A percentile compares a stretch with the other conserved stretches of the same genome.
These are phyloP conservation scores for Geosmithia putterillii DNA, from an alignment of 2,329 filamentous ascomycete genomes.

Conservation along the genomic window DNA sequence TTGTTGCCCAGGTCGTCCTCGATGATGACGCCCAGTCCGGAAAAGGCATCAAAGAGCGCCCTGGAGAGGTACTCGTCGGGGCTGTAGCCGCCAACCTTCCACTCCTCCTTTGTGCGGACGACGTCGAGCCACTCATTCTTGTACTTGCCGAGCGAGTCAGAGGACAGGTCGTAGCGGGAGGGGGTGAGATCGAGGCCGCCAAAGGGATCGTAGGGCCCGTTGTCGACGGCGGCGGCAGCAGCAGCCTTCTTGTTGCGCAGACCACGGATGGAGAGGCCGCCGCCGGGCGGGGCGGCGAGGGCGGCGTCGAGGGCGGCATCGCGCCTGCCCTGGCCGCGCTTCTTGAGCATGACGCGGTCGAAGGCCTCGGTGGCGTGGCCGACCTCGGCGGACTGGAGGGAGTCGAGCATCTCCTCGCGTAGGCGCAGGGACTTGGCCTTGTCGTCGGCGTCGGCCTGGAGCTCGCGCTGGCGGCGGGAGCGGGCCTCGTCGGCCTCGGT, in stretches of 20 bases:
- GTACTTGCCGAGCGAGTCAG: slow-evolving; percentile 47
- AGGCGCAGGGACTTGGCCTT: slow-evolving; percentile 49
- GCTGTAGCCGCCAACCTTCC: slow-evolving; percentile 72
- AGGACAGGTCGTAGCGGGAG: slow-evolving; percentile 52
- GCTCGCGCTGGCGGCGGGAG: slow-evolving; percentile 44
- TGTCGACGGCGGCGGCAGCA: slow-evolving; percentile 27
- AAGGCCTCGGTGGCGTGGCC: slow-evolving; percentile 48
- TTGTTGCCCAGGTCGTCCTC: slow-evolving; percentile 55
- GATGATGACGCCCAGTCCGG: slow-evolving; percentile 77
- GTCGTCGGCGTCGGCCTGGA: slow-evolving; percentile 60
- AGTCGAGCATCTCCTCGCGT: slow-evolving; percentile 57
- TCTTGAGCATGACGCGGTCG: slow-evolving; percentile 58
- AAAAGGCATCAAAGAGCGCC: slow-evolving; percentile 79
- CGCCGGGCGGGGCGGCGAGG: slow-evolving; percentile 7
- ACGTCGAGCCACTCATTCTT: slow-evolving; percentile 62
- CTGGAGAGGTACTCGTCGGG: slow-evolving; percentile 70
- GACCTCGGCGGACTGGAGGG: slow-evolving; percentile 48
- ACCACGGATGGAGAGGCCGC: slow-evolving; percentile 59
- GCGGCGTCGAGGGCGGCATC: slow-evolving; percentile 21
- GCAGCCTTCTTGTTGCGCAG: slow-evolving; percentile 48
- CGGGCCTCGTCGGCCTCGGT: slow-evolving; percentile 56
- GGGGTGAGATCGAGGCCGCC: slow-evolving; percentile 59
- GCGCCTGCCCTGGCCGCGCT: slow-evolving; percentile 44
- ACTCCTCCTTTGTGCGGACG: slow-evolving; percentile 50
- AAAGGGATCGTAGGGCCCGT: slow-evolving; percentile 80